Base-by-base conservation (phyloP, 2,329 filamentous ascomycete genomes). In the Cercospora janseana region DNA sequence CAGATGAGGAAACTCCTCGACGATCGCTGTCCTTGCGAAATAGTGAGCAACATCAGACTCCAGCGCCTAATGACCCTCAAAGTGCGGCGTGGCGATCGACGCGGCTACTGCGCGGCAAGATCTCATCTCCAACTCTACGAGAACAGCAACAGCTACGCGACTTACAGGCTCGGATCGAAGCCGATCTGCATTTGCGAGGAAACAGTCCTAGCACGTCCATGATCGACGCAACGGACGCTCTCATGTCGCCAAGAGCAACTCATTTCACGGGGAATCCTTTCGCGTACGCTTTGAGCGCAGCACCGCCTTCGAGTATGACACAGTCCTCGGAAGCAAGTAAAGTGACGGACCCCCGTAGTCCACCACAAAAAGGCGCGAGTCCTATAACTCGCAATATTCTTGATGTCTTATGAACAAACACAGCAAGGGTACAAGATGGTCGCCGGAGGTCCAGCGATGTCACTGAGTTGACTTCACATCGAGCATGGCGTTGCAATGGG, bases 381-480 rank as follows among this genome's bases (percentile, higher is more conserved):
- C 85, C 87, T 3, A 90, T 92, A 54, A 81, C 83, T 44, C 77
- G 87, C 49, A 90, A 85, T 51, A 92, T 92, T 62, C 85, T 88
- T 66, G 86, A 90, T 63, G 75, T 89, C 44, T 73, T 91, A 69
- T 90, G 76, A 78, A 28, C 21, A 38, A 29, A 40, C 37, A 49
- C 41, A 53, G 51, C 7, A 45, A 53, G 46, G 45, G 46, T 46
- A 49, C 34, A 23, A 53, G 41, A 47, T 54, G 7, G 15, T 38
- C 16, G 46, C 37, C 18, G 46, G 28, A 49, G 35, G 44, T 45
- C 46, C 61, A 61, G 44, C 32, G 31, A 31, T 10, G 26, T 45
- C 42, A 23, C 29, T 45, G 26, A 21, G 23, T 12, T 27, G 9
- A 13, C 18, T 26, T 35, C 13, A 38, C 13, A 27, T 40, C 40